Base-by-base conservation (phyloP, 1,284 basidiomycete species). In the Sparassis latifolia region DNA sequence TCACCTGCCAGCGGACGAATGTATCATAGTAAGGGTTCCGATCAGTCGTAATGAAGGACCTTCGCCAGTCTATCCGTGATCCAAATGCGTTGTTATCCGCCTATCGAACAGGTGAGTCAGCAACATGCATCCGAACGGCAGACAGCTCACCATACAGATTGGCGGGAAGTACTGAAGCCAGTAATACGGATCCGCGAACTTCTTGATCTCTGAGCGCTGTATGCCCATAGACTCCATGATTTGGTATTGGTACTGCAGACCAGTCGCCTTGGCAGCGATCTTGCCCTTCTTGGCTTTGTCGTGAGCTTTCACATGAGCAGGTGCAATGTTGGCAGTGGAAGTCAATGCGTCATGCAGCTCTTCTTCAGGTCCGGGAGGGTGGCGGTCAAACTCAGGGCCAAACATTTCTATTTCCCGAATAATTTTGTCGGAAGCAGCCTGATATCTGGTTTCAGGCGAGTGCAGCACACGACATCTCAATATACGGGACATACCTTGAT, bases 1-100 rank as follows among this genome's bases (percentile, higher is more conserved):
- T 98, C 71, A 94, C 86, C 69, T 99, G 97, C 97, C 97, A 99
- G 48, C 95, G 87, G 42, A 99, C 93, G 63, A 99, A 99, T 3
- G 89, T 73, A 71, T 99, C 97, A 68, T 93, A 99, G 75, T 97
- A 99, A 0, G 94, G 97, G 70, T 99, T 99, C 42, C 87, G 84
- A 55, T 94, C 89, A 32, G 97, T 97, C 2, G 96, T 99, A 58
- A 98, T 72, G 76, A 99, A 98, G 10, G 89, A 81, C 49, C 97
- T 82, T 52, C 97, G 85, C 97, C 97, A 99, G 75, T 99, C 97
- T 63, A 99, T 91, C 55, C 97, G 86, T 7, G 92, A 88, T 37
- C 97, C 97, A 62, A 99, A 83, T 1, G 82, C 76, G 54, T 82
- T 86, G 65, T 97, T 83, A 69, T 99, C 97, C 52, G 70, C 74